phyloP scores from a whole-genome alignment of 495 filamentous ascomycete genomes.

The Penicillium ochrochloron region DNA sequence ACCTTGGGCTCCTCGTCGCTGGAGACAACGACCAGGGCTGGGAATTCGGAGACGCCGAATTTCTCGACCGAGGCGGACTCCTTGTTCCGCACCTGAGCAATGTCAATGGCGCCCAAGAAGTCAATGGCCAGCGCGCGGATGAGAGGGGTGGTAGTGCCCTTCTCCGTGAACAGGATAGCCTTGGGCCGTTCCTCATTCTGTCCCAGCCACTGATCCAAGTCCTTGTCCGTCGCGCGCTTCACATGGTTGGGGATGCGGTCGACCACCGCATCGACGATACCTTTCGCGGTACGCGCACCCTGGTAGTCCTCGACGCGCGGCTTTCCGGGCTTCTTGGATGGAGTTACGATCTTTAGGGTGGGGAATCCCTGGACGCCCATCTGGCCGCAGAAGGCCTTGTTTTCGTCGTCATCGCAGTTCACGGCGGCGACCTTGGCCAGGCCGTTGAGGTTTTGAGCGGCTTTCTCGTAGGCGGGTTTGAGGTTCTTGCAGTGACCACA shows the following conservation, averaged over 20 bases:
- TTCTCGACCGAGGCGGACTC: constrained; percentile 70
- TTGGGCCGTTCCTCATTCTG: constrained; percentile 77
- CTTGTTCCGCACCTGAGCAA: constrained; percentile 88
- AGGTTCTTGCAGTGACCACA: constrained; percentile 96
- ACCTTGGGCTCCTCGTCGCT: constrained; percentile 68
- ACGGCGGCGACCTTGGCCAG: constrained; percentile 93
- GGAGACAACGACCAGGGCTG: constrained; percentile 80
- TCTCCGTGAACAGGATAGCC: constrained; percentile 92
- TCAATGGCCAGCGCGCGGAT: constrained; percentile 88
- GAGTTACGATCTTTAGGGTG: constrained; percentile 91
- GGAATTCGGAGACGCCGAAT: constrained; percentile 78
- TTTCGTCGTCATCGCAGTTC: constrained; percentile 93
- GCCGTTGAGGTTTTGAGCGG: constrained; percentile 83
- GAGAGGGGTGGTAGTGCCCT: constrained; percentile 82
- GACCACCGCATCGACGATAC: constrained; percentile 83
- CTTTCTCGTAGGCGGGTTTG: constrained; percentile 94
- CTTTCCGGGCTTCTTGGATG: constrained; percentile 79
- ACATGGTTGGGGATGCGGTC: constrained; percentile 92
- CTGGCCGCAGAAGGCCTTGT: constrained; percentile 84
- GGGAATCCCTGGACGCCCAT: constrained; percentile 97
- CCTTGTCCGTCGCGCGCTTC: constrained; percentile 77
- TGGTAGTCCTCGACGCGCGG: constrained; percentile 93
- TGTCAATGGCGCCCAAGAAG: constrained; percentile 77
- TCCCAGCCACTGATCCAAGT: constrained; percentile 74
- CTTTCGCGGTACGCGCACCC: constrained; percentile 78